Conservation (phyloP, 2,329 filamentous ascomycete species). For the Didymella keratinophila region DNA sequence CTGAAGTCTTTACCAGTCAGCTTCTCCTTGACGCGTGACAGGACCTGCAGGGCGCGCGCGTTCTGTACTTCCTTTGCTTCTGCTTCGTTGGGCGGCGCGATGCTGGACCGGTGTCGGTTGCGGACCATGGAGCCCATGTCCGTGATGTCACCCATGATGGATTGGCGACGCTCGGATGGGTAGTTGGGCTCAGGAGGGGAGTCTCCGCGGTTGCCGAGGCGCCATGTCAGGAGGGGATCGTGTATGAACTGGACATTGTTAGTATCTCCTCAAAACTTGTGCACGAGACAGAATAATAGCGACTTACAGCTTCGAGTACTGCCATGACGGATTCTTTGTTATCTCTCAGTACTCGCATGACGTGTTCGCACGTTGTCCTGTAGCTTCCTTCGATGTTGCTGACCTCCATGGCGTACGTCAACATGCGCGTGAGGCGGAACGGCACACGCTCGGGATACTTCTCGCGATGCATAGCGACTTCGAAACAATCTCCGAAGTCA, state of each 20-base stretch:
- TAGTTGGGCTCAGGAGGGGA: constrained; percentile 67
- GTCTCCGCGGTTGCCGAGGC: constrained; percentile 72
- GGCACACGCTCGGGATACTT: constrained; percentile 98
- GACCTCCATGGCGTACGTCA: constrained; percentile 99
- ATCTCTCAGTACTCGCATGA: constrained; percentile 94
- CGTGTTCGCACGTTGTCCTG: constrained; percentile 96
- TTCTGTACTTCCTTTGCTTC: constrained; percentile 82
- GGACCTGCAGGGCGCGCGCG: constrained; percentile 86
- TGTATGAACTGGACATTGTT: constrained; percentile 80
- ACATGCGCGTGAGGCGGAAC: constrained; percentile 97
- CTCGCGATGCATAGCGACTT: constrained; percentile 98
- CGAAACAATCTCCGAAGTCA: constrained; percentile 99
- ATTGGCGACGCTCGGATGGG: constrained; percentile 66
- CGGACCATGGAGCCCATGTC: constrained; percentile 45
- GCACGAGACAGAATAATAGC: not conserved
- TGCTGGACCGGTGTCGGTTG: constrained; percentile 47
- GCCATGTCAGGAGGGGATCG: constrained; percentile 98
- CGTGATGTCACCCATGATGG: constrained; percentile 60
- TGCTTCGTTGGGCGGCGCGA: constrained; percentile 51
- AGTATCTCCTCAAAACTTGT: constrained; percentile 3
- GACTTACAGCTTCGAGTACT: constrained; percentile 91
- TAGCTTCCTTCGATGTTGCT: constrained; percentile 99
- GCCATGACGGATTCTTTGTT: constrained; percentile 99
- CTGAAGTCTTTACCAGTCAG: constrained; percentile 94
- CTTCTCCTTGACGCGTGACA: constrained; percentile 93